A percentile compares a stretch with the other conserved stretches of the same genome.
These are phyloP conservation scores for Toxoplasma gondii DNA, from an alignment of 169 alveolate genomes.

Conservation along the genomic window DNA sequence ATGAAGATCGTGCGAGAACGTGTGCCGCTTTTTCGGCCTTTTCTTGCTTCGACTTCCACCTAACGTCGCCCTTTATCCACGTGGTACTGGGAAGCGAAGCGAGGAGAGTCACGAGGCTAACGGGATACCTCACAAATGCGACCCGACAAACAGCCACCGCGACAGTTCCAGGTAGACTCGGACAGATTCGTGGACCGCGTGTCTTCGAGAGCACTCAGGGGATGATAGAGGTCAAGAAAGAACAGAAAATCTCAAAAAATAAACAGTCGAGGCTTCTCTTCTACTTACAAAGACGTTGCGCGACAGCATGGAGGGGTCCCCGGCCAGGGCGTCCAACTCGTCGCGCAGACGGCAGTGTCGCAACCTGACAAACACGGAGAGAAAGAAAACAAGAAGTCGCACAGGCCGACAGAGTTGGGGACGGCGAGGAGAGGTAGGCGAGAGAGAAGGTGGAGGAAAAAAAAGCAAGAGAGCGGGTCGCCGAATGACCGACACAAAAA, in stretches of 20 bases:
- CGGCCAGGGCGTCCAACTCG: constrained; percentile 47
- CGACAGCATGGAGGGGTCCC: background rate
- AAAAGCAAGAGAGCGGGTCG: background rate
- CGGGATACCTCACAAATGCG: too few relatives aligned
- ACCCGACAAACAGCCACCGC: too few relatives aligned
- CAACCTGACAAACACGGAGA: constrained; percentile 30
- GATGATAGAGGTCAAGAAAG: background rate
- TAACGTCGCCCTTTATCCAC: too few relatives aligned
- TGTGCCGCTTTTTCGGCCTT: too few relatives aligned
- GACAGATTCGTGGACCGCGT: too few relatives aligned
- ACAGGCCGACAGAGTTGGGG: background rate
- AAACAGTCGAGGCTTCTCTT: too few relatives aligned
- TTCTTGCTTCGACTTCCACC: too few relatives aligned
- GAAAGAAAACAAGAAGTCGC: background rate
- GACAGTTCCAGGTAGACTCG: too few relatives aligned
- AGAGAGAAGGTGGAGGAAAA: background rate
- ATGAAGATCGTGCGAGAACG: too few relatives aligned
- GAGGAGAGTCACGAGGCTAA: too few relatives aligned
- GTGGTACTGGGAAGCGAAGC: too few relatives aligned
- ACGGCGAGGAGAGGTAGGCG: background rate
- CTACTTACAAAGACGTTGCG: constrained; percentile 18
- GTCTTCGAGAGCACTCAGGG: too few relatives aligned
- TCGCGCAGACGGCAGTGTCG: constrained; percentile 61
- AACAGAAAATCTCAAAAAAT: background rate
- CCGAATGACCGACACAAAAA: background rate